Evolutionary conservation across 108 stramenopile genomes (phyloP), one percentile per base, ranked within the genome.

Genomic region (Nitzschia sp.): DNA sequence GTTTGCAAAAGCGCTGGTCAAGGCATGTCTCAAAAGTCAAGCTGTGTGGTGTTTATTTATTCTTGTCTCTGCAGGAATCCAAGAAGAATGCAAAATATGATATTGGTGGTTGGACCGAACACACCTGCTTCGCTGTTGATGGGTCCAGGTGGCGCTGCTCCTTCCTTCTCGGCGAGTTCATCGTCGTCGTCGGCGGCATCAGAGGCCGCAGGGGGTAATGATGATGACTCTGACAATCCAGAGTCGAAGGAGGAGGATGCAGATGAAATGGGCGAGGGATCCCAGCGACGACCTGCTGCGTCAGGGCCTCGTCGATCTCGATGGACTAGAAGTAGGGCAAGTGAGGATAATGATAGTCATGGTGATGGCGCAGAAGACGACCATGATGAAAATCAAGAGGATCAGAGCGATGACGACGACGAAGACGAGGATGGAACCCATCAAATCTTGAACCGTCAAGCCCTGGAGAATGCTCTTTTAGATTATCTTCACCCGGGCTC

Each of bases 1-100:
- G 15, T 4, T 5, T 18, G 29, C n/a, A 4, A 59, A 31, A 29
- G 58, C 8, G 25, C 27, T 31, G 8, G 30, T 59, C 24, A 9
- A 54, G 4, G 9, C 4, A 31, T 31, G 31, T 3, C 26, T 59
- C 17, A 23, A 30, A 28, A 31, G 8, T 8, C 29, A 59, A 59
- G 8, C 15, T 9, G 27, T 5, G 15, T 29, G 8, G 11, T 24
- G 15, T 6, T 59, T 8, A 18, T 24, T 15, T 9, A 28, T n/a
- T 8, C 17, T 32, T 59, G 8, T 62, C 42, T 26, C 26, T 19
- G 47, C 32, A 88, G 91, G 91, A 92, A 92, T 75, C 66, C 66
- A 34, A 59, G 65, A 23, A 59, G 92, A 47, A 55, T 93, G 70
- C 83, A 93, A 72, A 90, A 93, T 62, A 85, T 88, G 79, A 93